Evolutionary conservation across 2,329 filamentous ascomycete species (phyloP), one percentile per base, ranked within the genome.

Genomic region (Curvularia spicifera): DNA sequence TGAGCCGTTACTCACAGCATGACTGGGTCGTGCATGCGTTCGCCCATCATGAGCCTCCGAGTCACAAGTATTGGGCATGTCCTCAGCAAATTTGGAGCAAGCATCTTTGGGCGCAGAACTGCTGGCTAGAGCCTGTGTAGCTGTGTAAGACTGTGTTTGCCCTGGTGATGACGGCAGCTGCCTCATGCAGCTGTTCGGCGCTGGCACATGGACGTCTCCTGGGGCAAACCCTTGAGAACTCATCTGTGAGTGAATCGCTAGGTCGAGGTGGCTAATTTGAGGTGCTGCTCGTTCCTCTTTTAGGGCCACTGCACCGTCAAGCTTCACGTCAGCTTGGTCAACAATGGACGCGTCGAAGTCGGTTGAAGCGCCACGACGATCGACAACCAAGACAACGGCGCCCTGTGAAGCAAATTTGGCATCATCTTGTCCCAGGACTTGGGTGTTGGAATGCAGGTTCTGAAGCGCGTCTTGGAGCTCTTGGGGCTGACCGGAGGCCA

Each of bases 381-480:
- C 61, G 49, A 37, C 56, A 51, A 28, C 45, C 59, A 64, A 65
- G 63, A 48, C 40, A 51, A 52, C 57, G 52, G 48, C 44, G 40
- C 35, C 37, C 28, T 42, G 51, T 53, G 51, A 48, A 57, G 47
- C 28, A 42, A 48, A 20, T 33, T 60, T 63, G 55, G 61, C 60
- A 60, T 35, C 24, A 40, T 39, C 18, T 31, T 59, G 44, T 48
- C 50, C 43, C 18, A 39, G 48, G 31, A 58, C 64, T 69, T 69
- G 61, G 60, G 61, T 55, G 59, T 54, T 29, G 50, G 46, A 12
- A 18, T 53, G 37, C 59, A 57, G 33, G 51, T 53, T 42, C 60
- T 68, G 70, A 55, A 50, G 40, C 51, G 60, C 39, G 51, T 60
- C 53, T 63, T 71, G 69, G 61, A 53, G 53, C 49, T 64, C 68